Conservation (phyloP, 179 eudicot species). For the Patellifolia procumbens region DNA sequence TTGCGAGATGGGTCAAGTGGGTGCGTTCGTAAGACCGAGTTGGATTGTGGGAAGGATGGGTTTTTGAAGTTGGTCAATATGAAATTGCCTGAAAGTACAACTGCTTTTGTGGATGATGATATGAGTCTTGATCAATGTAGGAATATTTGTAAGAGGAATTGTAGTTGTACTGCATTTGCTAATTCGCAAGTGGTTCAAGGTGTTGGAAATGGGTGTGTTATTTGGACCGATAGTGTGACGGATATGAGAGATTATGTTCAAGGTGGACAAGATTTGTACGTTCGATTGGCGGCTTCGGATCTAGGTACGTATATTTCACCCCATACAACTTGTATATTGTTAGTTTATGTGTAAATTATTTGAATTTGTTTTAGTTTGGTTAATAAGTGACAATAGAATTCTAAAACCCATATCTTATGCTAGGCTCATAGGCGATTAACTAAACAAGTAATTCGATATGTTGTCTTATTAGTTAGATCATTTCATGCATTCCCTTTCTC, state of each 20-base stretch:
- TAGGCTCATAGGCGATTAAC: no score
- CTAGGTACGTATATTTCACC: conserved; percentile 43
- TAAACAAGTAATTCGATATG: no score
- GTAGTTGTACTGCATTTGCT: conserved; percentile 60
- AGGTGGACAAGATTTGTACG: conserved; percentile 70
- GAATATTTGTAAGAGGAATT: conserved; percentile 45
- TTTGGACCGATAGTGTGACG: conserved; percentile 50
- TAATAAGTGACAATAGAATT: no score
- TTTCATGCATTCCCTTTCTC: no score
- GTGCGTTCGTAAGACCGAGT: conserved; percentile 41
- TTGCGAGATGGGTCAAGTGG: conserved; percentile 64
- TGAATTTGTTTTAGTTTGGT: no score
- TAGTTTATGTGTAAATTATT: no score
- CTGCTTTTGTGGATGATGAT: conserved; percentile 31
- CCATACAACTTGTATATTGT: background rate
- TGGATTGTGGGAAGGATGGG: conserved; percentile 60
- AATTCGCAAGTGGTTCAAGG: conserved; percentile 34
- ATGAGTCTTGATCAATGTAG: conserved; percentile 41
- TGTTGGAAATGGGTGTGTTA: conserved; percentile 58
- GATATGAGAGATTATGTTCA: conserved; percentile 64
- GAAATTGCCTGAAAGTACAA: conserved; percentile 62
- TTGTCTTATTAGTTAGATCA: no score
- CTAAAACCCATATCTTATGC: no score
- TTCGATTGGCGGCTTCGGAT: conserved; percentile 55
- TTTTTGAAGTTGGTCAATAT: conserved; percentile 50